Base-by-base conservation (phyloP, 2,329 filamentous ascomycete species). In the Cordyceps sp. region DNA sequence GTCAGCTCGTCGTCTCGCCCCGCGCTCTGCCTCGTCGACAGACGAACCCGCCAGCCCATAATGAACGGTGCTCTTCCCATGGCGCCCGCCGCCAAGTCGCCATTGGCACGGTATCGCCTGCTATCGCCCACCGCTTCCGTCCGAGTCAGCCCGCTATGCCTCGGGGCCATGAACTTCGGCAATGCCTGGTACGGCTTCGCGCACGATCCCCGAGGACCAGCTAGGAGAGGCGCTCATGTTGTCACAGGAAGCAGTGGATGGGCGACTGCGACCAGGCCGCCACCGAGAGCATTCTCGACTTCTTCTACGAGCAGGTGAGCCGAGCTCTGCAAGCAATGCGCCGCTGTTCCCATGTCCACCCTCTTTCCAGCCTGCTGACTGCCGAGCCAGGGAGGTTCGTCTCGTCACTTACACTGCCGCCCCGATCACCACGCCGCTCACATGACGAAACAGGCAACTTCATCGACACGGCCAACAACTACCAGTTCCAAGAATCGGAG, bases 401-500 rank as follows among this genome's bases (percentile, higher is more conserved):
- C 6, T 17, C 5, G 17, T n/a, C n/a, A n/a, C n/a, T n/a, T n/a
- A n/a, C 14, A 16, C 12, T 25, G 10, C 18, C 3, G n/a, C 10
- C 6, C 6, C 13, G 14, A 4, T 10, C 7, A 13, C 4, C 20
- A 17, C 8, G 14, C 16, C n/a, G 5, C 27, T 35, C 17, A 35
- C 29, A 23, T 17, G n/a, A 3, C 16, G 6, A 2, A 15, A 15
- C 24, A 36, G 78, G 78, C 17, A 83, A 83, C 53, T 82, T 83
- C 50, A 74, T 83, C 45, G 78, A 83, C 48, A 80, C 74, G 0
- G 45, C 74, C 36, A 78, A 73, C 54, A 75, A 74, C 49, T 82
- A 82, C 52, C 75, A 78, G 42, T 54, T 60, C 33, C 61, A 59
- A 37, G 62, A 79, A 48, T 69, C 69, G 1, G 77, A 82, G 50